A percentile compares a stretch with the other conserved stretches of the same genome.
Conservation (phyloP, 176 grass and related monocot genomes). For the Typha latifolia region DNA sequence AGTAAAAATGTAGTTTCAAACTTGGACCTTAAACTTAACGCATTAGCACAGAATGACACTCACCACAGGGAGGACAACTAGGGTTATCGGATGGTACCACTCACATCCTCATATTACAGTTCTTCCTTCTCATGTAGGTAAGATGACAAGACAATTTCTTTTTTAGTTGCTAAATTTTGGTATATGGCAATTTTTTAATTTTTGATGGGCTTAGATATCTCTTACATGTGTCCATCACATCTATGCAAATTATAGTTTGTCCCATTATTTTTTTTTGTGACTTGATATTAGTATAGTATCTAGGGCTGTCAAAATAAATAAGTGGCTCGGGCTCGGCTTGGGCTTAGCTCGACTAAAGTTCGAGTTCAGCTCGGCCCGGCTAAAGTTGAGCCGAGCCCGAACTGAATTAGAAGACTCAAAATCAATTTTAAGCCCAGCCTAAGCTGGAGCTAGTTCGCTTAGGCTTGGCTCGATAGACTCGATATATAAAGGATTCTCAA, state of each 20-base stretch:
- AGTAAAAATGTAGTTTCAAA: constrained; percentile 19
- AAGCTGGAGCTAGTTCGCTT: no score
- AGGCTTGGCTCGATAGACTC: no score
- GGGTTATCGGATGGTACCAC: constrained; percentile 98
- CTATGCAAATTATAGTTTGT: background rate
- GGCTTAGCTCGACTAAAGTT: no score
- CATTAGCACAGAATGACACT: constrained; percentile 61
- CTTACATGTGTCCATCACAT: background rate
- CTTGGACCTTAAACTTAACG: constrained; percentile 38
- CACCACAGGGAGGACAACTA: constrained; percentile 61
- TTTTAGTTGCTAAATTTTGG: background rate
- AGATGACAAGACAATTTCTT: background rate
- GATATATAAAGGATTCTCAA: no score
- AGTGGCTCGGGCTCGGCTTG: no score
- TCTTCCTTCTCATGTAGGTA: constrained; percentile 90
- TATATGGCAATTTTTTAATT: background rate
- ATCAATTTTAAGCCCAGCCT: no score
- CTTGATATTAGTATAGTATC: no score
- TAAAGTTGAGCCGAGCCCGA: no score
- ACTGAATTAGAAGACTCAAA: no score
- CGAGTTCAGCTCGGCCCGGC: no score
- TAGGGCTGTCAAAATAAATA: no score
- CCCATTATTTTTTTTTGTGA: no score
- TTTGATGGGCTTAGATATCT: background rate
- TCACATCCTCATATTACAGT: constrained; percentile 98